Percentiles rank a stretch among this genome's conserved stretches.
phyloP scores from a whole-genome alignment of 2,329 filamentous ascomycete genomes.

The Colletotrichum filicis region DNA sequence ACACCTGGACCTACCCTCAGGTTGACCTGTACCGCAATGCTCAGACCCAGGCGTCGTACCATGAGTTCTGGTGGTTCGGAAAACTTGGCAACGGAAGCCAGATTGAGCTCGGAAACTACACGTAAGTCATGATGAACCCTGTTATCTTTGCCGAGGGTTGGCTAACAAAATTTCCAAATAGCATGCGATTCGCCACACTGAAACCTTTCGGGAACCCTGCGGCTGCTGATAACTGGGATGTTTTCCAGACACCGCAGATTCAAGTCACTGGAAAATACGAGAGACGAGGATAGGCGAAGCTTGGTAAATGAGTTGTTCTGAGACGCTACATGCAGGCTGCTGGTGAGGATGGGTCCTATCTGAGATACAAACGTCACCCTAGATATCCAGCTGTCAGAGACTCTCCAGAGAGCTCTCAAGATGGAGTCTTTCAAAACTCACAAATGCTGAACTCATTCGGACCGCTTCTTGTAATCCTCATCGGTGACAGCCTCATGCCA shows the following conservation, averaged over 20 bases:
- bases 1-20: slow-evolving; percentile 51
- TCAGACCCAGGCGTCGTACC: slow-evolving; percentile 1
- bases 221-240: slow-evolving; percentile 54
- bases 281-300: neutral
- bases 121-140: neutral
- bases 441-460: neutral
- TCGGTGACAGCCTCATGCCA: slow-evolving; percentile 50
- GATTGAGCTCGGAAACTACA: slow-evolving; percentile 31
- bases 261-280: slow-evolving; percentile 40
- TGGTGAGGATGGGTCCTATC: neutral
- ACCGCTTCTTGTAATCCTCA: slow-evolving; percentile 44
- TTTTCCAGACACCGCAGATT: slow-evolving; percentile 49
- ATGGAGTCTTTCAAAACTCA: neutral
- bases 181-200: slow-evolving; percentile 53
- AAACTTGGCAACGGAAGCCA: slow-evolving; percentile 32
- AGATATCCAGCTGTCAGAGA: neutral
- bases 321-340: neutral
- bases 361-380: no score
- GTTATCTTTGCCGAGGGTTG: no score
- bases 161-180: neutral
- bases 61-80: slow-evolving; percentile 34
- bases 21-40: slow-evolving; percentile 40
- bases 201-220: slow-evolving; percentile 53
- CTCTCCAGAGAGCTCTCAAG: neutral
- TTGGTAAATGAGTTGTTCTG: neutral